Percentiles rank a stretch among this genome's conserved stretches.
These are phyloP conservation scores for Coemansia sp. DNA, from an alignment of 192 early-diverging fungal species.

Conservation along the genomic window DNA sequence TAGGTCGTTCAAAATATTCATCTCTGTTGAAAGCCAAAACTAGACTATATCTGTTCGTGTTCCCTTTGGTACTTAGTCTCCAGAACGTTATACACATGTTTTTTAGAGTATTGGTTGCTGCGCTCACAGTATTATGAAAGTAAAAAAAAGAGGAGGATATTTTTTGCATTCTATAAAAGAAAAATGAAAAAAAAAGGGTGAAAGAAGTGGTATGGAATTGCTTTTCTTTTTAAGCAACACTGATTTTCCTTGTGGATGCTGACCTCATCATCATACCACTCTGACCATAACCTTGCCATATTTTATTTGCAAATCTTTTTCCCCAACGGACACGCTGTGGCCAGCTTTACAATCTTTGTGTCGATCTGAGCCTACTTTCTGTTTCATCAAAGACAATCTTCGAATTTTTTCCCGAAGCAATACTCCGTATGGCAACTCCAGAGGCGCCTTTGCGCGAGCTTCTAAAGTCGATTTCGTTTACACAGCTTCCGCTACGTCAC, in stretches of 20 bases:
- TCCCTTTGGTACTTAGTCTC: conserved; percentile 1
- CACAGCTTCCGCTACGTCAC: conserved; percentile 31
- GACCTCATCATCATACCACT: background rate
- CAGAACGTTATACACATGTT: conserved; percentile 48
- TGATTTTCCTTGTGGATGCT: background rate
- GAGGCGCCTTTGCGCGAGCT: conserved; percentile 50
- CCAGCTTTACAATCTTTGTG: no score
- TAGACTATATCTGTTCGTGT: background rate
- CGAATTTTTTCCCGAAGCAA: no score
- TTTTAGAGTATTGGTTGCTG: no score
- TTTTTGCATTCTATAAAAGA: background rate
- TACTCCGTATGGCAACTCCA: conserved; percentile 33
- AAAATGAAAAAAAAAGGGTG: background rate
- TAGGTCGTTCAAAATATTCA: conserved; percentile 41
- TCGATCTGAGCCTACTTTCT: no score
- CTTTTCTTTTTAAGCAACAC: background rate
- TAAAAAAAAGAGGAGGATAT: background rate
- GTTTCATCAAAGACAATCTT: no score
- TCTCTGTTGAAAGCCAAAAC: conserved; percentile 48
- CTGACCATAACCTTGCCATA: background rate
- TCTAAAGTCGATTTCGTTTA: conserved; percentile 46
- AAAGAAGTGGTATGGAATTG: background rate
- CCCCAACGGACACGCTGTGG: no score
- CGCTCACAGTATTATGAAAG: background rate
- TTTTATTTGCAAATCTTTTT: background rate